Evolutionary conservation across 371 early-diverging fungal genomes (phyloP).

Genomic region (Lichtheimia ornata): DNA sequence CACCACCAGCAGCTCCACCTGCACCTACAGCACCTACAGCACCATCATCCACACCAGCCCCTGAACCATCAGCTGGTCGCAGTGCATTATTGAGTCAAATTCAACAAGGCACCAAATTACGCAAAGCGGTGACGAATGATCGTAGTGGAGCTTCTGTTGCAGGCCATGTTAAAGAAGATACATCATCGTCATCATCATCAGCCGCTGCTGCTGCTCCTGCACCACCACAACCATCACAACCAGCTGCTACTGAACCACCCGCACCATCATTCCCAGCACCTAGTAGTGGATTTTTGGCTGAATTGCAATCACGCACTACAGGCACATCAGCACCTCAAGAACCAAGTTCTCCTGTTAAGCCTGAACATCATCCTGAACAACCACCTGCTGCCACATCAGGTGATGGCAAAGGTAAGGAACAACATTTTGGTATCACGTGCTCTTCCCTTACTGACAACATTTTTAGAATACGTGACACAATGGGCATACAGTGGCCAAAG

Average conservation of each 20-base stretch:
- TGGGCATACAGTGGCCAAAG: constrained; percentile 44
- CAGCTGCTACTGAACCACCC: constrained; percentile 2
- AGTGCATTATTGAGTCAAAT: constrained; percentile 48
- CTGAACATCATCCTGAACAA: constrained; percentile 1
- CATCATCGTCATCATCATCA: constrained; percentile 15
- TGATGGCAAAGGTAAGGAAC: neutral
- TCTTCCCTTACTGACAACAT: too few species aligned
- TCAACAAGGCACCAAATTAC: constrained; percentile 34
- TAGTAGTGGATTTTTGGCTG: constrained; percentile 26
- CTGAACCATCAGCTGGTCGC: constrained; percentile 27
- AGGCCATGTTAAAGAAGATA: constrained; percentile 28
- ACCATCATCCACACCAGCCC: constrained; percentile 10
- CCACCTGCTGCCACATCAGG: neutral
- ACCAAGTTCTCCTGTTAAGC: neutral
- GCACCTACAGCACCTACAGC: constrained; percentile 19
- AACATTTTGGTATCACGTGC: neutral
- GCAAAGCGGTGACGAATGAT: constrained; percentile 43
- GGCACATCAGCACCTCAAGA: constrained; percentile 1
- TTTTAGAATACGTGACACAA: constrained; percentile 21
- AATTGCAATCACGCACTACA: constrained; percentile 35
- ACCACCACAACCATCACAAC: constrained; percentile 64
- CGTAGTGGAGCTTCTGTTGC: constrained; percentile 37
- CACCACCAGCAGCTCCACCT: constrained; percentile 18
- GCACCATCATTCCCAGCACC: constrained; percentile 3
- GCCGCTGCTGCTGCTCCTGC: constrained; percentile 53